These are phyloP conservation scores for Physcia stellaris DNA, from an alignment of 495 filamentous ascomycete species.

Conservation along the genomic window DNA sequence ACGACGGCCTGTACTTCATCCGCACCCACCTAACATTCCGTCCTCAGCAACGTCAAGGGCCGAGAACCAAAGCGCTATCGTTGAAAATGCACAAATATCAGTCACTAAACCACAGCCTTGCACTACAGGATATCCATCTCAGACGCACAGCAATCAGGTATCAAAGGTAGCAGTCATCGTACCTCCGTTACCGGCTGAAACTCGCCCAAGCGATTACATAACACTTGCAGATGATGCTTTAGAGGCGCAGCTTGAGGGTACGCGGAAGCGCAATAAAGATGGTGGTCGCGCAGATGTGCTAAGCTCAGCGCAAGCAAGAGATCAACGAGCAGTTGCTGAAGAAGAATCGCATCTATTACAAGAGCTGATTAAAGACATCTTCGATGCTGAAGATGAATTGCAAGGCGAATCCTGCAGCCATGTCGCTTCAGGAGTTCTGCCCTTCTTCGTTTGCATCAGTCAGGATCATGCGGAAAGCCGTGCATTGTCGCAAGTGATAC, in stretches of 20 bases:
- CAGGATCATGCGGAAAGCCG: constrained; percentile 40
- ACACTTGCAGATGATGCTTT: constrained; percentile 1
- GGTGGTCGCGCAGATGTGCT: constrained; percentile 20
- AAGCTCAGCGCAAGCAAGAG: constrained; percentile 28
- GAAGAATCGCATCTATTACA: constrained; percentile 52
- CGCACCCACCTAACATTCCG: too few species aligned
- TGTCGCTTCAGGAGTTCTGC: constrained; percentile 22
- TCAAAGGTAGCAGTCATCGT: constrained; percentile 13
- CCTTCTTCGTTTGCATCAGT: constrained; percentile 29
- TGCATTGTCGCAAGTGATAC: constrained; percentile 43
- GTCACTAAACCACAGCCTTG: background rate
- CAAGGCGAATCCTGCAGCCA: constrained; percentile 32
- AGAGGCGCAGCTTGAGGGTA: constrained; percentile 1
- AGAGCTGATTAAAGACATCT: constrained; percentile 55
- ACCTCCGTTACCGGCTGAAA: constrained; percentile 6
- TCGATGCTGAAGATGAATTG: constrained; percentile 61
- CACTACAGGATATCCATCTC: too few species aligned
- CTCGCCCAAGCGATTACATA: constrained; percentile 4
- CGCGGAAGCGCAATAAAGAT: constrained; percentile 22
- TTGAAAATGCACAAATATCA: background rate
- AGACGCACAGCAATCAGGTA: too few species aligned
- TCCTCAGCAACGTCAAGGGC: too few species aligned
- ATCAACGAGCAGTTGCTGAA: constrained; percentile 72
- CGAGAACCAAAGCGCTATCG: background rate
- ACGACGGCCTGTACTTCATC: too few species aligned